Evolutionary conservation across 768 basidiomycete species (phyloP).

Genomic region (Mycena epipterygia): DNA sequence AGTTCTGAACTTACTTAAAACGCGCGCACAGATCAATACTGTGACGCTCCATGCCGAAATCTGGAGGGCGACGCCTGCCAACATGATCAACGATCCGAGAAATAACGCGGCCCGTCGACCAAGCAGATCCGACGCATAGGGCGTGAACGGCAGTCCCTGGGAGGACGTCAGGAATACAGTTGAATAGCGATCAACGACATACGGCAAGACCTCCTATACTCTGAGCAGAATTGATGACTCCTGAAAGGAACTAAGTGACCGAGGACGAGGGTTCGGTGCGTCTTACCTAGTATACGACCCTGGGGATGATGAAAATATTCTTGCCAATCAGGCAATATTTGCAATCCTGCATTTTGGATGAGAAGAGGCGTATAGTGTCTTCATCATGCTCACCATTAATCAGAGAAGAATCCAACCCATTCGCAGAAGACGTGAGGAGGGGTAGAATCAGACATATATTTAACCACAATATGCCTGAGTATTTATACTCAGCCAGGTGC

Average conservation of each 20-base stretch:
- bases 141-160: constrained; percentile 73
- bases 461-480: constrained; percentile 66
- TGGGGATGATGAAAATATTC: constrained; percentile 66
- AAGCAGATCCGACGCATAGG: constrained; percentile 69
- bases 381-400: constrained; percentile 58
- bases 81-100: constrained; percentile 73
- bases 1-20: constrained; percentile 58
- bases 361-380: constrained; percentile 16
- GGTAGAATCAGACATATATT: constrained; percentile 74
- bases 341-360: constrained; percentile 63
- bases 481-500: neutral
- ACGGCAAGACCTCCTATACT: constrained; percentile 68
- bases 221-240: constrained; percentile 77
- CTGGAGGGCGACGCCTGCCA: constrained; percentile 73
- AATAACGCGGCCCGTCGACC: constrained; percentile 75
- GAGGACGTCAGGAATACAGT: neutral
- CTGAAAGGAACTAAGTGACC: constrained; percentile 46
- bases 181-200: constrained; percentile 36
- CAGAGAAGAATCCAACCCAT: constrained; percentile 79
- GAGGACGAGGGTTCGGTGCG: neutral
- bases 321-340: constrained; percentile 77
- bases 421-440: constrained; percentile 73
- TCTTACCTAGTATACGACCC: constrained; percentile 64
- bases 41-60: constrained; percentile 58
- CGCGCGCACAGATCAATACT: constrained; percentile 71